These are phyloP conservation scores for Thielaviopsis euricoi DNA, from an alignment of 2,329 filamentous ascomycete species.

Conservation along the genomic window DNA sequence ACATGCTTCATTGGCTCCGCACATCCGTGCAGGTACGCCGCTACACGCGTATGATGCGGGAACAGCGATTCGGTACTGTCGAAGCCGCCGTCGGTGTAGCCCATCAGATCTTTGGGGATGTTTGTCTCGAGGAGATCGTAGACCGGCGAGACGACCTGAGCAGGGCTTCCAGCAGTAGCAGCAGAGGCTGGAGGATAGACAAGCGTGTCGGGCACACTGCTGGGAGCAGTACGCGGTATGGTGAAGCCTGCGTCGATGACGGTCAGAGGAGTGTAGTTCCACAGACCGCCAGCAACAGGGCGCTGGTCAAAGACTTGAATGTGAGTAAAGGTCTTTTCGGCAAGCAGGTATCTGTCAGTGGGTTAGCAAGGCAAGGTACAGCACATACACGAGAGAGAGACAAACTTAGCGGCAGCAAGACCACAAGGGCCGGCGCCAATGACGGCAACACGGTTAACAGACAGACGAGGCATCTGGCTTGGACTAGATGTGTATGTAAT, in stretches of 20 bases:
- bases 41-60: slow-evolving; percentile 1
- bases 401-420: slow-evolving; percentile 5
- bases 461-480: slow-evolving; percentile 11
- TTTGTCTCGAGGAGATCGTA: slow-evolving; percentile 7
- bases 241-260: background rate
- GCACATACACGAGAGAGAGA: slow-evolving; percentile 30
- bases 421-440: slow-evolving; percentile 50
- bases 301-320: slow-evolving; percentile 47
- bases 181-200: background rate
- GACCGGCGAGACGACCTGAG: background rate
- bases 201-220: background rate
- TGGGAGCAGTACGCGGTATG: background rate
- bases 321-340: slow-evolving; percentile 38
- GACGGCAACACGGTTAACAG: slow-evolving; percentile 39
- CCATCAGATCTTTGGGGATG: slow-evolving; percentile 4
- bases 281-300: slow-evolving; percentile 42
- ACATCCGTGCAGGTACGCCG: slow-evolving; percentile 1
- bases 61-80: background rate
- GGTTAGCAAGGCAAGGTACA: slow-evolving; percentile 19
- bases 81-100: background rate
- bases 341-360: slow-evolving; percentile 37
- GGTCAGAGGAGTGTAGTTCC: slow-evolving; percentile 19
- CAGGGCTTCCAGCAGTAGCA: background rate
- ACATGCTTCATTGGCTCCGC: background rate
- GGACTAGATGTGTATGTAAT: no score